Conservation (phyloP, 2,329 filamentous ascomycete genomes). For the Alternaria brassicae region DNA sequence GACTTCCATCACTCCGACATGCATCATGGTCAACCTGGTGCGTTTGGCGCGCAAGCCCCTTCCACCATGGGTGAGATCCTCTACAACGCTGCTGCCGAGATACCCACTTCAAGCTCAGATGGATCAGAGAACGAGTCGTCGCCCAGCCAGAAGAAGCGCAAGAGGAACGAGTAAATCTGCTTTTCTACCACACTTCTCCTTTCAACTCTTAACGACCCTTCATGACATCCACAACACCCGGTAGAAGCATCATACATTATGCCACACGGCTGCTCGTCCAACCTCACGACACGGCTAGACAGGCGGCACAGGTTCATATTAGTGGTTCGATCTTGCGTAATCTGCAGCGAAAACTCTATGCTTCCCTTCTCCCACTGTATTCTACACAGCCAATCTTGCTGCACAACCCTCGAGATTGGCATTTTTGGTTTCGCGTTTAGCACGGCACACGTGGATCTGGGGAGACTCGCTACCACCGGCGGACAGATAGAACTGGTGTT, state of each 20-base stretch:
- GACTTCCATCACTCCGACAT: conserved; percentile 62
- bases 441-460: conserved; percentile 33
- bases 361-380: conserved; percentile 36
- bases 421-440: conserved; percentile 32
- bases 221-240: conserved; percentile 42
- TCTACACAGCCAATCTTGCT: conserved; percentile 34
- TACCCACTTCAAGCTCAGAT: conserved; percentile 47
- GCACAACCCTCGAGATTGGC: conserved; percentile 25
- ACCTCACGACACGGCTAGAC: conserved; percentile 44
- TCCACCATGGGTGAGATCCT: conserved; percentile 49
- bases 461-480: conserved; percentile 18
- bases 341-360: conserved; percentile 37
- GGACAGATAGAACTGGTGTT: conserved; percentile 41
- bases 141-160: conserved; percentile 66
- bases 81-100: conserved; percentile 48
- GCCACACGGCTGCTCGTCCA: conserved; percentile 38
- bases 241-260: conserved; percentile 39
- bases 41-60: conserved; percentile 48
- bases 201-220: conserved; percentile 44
- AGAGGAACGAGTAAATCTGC: conserved; percentile 67
- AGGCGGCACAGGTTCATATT: conserved; percentile 34
- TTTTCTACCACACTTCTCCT: conserved; percentile 24
- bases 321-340: conserved; percentile 24
- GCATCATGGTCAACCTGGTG: conserved; percentile 33
- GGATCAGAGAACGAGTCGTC: conserved; percentile 50